Base-by-base conservation (phyloP, 306 rosid genomes). In the Lablab purpureus region DNA sequence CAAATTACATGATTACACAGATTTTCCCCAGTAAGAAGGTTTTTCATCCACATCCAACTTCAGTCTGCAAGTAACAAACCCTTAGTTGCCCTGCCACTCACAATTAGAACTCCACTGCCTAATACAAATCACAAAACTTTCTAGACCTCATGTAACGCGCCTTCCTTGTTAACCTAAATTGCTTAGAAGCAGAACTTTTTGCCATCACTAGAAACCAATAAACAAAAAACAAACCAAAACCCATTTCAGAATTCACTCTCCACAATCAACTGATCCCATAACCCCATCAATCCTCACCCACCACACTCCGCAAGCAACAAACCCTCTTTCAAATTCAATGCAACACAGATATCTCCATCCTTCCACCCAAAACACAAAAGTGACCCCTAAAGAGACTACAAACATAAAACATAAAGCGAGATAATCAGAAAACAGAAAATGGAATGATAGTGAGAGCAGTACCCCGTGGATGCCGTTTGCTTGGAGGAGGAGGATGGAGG, bases 391-490 rank as follows among this genome's bases (percentile, higher is more conserved):
- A 3, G 7, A 7, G 12, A 19, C 8, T 0, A 52, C 3, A 52
- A 52, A 5, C 60, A 9, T 1, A 21, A 54, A 21, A 3, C 12
- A 21, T 10, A 21, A 8, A 54, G 30, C 1, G 28, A 22, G 15
- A 2, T 54, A 56, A 25, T 43, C 15, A 43, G 2, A 22, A 10
- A 62, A 21, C 17, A 49, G 21, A 5, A 51, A 80, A 58, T 1
- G 36, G 43, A 63, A 69, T n/a, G 19, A 18, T 15, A 12, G 52
- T 47, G 52, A 15, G 8, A 47, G 19, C 6, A 69, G 0, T 54
- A 92, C 99, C 92, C 86, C 81, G 80, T 80, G 86, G 74, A 94
- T 86, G 43, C 91, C 92, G 22, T 86, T 84, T 25, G 88, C 64
- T 23, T 85, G 89, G 73, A 94, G 88, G 75, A 75, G 66, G 11